Evolutionary conservation across 345 rosid genomes (phyloP).

Genomic region (Citrus maxima): DNA sequence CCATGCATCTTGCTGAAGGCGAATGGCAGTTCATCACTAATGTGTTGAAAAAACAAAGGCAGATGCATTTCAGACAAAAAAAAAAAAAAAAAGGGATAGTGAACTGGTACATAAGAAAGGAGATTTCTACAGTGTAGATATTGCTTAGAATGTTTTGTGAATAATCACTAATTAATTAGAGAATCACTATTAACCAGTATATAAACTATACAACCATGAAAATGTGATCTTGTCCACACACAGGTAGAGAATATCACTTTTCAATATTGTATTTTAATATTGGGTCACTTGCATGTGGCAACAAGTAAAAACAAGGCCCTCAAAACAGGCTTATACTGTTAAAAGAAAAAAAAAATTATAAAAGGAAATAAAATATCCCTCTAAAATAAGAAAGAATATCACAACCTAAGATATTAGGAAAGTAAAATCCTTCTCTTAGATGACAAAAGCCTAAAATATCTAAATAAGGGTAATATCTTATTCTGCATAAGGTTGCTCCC

Average conservation of each 20-base stretch:
- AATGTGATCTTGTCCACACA: not conserved
- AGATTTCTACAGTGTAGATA: not conserved
- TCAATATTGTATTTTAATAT: not conserved
- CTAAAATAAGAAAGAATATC: not conserved
- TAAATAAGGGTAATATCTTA: not conserved
- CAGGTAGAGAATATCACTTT: not conserved
- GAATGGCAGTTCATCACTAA: constrained; percentile 54
- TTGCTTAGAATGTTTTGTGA: not conserved
- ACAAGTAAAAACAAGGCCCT: not conserved
- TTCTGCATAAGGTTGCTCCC: not conserved
- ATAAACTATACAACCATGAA: not conserved
- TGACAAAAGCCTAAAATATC: not conserved
- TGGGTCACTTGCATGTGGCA: not conserved
- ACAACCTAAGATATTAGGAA: not conserved
- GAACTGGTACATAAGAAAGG: not conserved
- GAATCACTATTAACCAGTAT: not conserved
- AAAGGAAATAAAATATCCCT: not conserved
- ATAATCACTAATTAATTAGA: not conserved
- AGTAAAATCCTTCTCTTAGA: not conserved
- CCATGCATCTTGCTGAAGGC: constrained; percentile 73
- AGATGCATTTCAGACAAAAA: constrained; percentile 6
- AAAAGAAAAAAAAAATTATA: no score
- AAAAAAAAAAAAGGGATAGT: not conserved
- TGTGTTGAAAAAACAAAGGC: constrained; percentile 16
- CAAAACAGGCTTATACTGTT: not conserved